Evolutionary conservation across 2,329 filamentous ascomycete genomes (phyloP).

Genomic region (Colletotrichum trifolii): DNA sequence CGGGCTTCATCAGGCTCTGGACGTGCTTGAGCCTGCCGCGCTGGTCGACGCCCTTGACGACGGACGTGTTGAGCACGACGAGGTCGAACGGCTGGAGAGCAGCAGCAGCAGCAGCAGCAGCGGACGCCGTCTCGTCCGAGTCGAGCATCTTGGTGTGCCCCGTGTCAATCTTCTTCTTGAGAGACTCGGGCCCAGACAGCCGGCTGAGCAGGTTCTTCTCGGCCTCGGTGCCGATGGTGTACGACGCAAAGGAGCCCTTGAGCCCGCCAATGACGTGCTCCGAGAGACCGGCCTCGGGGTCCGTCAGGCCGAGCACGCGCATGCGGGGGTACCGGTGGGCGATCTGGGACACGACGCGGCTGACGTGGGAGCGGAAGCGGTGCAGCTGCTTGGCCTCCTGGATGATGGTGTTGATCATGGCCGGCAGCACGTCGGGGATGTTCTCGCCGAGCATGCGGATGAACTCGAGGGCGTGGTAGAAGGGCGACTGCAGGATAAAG

Average conservation of each 20-base stretch:
- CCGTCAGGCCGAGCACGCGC: constrained; percentile 47
- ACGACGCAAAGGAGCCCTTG: constrained; percentile 47
- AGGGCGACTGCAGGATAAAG: constrained; percentile 47
- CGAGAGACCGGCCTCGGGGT: constrained; percentile 49
- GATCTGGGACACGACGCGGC: constrained; percentile 32
- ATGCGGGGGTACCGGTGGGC: constrained; percentile 36
- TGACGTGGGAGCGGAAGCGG: constrained; percentile 44
- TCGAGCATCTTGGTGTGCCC: constrained; percentile 45
- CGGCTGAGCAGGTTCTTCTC: constrained; percentile 38
- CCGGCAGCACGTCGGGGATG: constrained; percentile 41
- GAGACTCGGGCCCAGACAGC: constrained; percentile 40
- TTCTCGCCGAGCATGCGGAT: constrained; percentile 42
- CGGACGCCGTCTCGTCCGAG: constrained; percentile 43
- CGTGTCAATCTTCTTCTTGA: constrained; percentile 36
- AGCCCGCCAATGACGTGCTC: constrained; percentile 53
- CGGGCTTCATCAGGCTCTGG: constrained; percentile 44
- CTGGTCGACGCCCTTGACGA: constrained; percentile 44
- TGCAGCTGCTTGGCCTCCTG: constrained; percentile 45
- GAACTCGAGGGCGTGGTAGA: constrained; percentile 43
- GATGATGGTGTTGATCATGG: constrained; percentile 40
- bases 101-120: too few species aligned
- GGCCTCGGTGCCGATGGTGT: constrained; percentile 46
- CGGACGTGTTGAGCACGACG: constrained; percentile 45
- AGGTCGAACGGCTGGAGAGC: constrained; percentile 40
- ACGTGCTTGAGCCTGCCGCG: constrained; percentile 41